Conservation (phyloP, 495 filamentous ascomycete genomes). For the Immersiella caudata region DNA sequence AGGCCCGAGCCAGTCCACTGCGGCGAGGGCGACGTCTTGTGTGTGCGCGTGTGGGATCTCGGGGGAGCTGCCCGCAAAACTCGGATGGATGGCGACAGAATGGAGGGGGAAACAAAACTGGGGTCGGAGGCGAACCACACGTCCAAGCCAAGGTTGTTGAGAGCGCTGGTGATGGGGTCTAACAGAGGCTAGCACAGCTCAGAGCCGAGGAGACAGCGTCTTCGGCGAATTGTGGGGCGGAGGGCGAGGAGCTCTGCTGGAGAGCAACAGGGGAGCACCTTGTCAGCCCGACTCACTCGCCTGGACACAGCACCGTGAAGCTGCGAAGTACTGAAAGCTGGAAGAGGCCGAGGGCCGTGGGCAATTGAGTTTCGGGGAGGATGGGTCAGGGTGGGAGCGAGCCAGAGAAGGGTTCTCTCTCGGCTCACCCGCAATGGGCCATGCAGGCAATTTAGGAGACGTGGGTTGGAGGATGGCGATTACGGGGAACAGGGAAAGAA, state of each 20-base stretch:
- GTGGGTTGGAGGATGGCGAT: slow-evolving; percentile 27
- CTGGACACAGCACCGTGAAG: slow-evolving; percentile 4
- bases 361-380: slow-evolving; percentile 10
- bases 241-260: slow-evolving; percentile 17
- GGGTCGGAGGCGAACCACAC: slow-evolving; percentile 26
- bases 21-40: background rate
- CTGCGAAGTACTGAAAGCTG: background rate
- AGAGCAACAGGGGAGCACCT: slow-evolving; percentile 21
- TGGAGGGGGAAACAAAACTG: slow-evolving; percentile 29
- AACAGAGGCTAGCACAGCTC: slow-evolving; percentile 15
- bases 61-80: slow-evolving; percentile 13
- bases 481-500: slow-evolving; percentile 31
- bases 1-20: background rate
- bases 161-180: slow-evolving; percentile 21
- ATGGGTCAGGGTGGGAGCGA: background rate
- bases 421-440: slow-evolving; percentile 30
- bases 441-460: slow-evolving; percentile 34
- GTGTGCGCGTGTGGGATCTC: slow-evolving; percentile 4
- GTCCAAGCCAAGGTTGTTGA: slow-evolving; percentile 20
- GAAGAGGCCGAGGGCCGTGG: background rate
- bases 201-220: slow-evolving; percentile 27
- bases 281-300: slow-evolving; percentile 19
- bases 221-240: slow-evolving; percentile 39
- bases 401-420: slow-evolving; percentile 1
- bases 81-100: slow-evolving; percentile 20